Evolutionary conservation across 495 filamentous ascomycete species (phyloP).

Genomic region (Lasiosphaeria hispida): DNA sequence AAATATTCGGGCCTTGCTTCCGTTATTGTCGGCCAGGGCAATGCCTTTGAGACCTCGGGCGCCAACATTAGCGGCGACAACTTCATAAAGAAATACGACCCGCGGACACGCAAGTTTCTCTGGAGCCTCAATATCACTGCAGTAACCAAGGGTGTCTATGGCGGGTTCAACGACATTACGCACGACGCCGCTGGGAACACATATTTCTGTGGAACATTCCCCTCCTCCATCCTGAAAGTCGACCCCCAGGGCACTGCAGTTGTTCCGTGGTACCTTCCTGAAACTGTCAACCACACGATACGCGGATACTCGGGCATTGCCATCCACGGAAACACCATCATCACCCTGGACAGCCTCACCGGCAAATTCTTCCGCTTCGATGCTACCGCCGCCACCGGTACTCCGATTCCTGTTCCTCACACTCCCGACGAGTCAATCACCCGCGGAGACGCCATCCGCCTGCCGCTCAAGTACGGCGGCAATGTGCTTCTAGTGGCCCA

Average conservation of each 20-base stretch:
- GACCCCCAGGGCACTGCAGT: conserved; percentile 21
- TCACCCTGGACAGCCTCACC: conserved; percentile 23
- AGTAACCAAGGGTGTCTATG: conserved; percentile 26
- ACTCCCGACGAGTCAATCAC: conserved; percentile 16
- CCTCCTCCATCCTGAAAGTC: conserved; percentile 28
- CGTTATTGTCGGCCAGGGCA: conserved; percentile 28
- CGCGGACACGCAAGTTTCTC: conserved; percentile 14
- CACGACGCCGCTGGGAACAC: conserved; percentile 30
- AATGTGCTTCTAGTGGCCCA: conserved; percentile 30
- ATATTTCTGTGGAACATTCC: conserved; percentile 31
- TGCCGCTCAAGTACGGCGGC: conserved; percentile 30
- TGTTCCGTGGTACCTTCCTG: conserved; percentile 24
- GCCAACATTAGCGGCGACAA: conserved; percentile 31
- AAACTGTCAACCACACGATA: conserved; percentile 23
- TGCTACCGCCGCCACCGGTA: conserved; percentile 16
- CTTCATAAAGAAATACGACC: conserved; percentile 27
- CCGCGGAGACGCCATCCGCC: conserved; percentile 30
- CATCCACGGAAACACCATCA: conserved; percentile 25
- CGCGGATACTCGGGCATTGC: conserved; percentile 30
- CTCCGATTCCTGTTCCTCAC: conserved; percentile 20
- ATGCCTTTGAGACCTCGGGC: conserved; percentile 28
- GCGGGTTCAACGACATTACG: conserved; percentile 33
- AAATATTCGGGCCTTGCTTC: conserved; percentile 24
- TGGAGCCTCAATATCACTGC: conserved; percentile 33
- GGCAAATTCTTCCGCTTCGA: conserved; percentile 30